These are phyloP conservation scores for Eutypella sp. DNA, from an alignment of 2,329 filamentous ascomycete genomes.

Conservation along the genomic window DNA sequence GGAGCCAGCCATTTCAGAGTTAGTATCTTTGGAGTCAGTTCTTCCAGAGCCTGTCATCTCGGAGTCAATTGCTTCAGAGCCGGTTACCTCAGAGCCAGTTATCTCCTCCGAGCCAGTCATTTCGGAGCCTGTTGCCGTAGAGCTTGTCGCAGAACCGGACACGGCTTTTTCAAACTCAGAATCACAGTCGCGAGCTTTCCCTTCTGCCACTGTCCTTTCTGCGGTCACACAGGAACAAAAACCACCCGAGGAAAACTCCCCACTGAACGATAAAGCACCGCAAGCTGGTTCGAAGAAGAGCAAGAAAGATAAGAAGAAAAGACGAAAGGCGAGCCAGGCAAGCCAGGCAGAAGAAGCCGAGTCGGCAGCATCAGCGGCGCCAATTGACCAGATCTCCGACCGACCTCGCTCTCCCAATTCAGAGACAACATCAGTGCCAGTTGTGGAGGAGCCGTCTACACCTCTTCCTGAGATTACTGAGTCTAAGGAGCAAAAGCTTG, in stretches of 20 bases:
- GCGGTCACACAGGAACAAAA: neutral
- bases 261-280: conserved; percentile 6
- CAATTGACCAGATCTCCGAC: conserved; percentile 4
- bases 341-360: conserved; percentile 9
- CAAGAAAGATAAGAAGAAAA: conserved; percentile 29
- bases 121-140: too few relatives aligned
- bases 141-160: too few relatives aligned
- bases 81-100: too few relatives aligned
- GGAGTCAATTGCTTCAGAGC: too few relatives aligned
- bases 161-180: neutral
- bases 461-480: neutral
- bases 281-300: conserved; percentile 15
- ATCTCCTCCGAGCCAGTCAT: too few relatives aligned
- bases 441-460: neutral
- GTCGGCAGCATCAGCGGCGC: conserved; percentile 1
- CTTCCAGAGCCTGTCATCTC: too few relatives aligned
- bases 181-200: neutral
- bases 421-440: conserved; percentile 1
- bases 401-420: conserved; percentile 3
- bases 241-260: neutral
- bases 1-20: too few relatives aligned
- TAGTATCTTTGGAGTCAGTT: too few relatives aligned
- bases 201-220: neutral
- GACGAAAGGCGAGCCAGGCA: conserved; percentile 13
- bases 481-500: neutral